phyloP scores from a whole-genome alignment of 2,329 filamentous ascomycete species.

The Blastomyces percursus region DNA sequence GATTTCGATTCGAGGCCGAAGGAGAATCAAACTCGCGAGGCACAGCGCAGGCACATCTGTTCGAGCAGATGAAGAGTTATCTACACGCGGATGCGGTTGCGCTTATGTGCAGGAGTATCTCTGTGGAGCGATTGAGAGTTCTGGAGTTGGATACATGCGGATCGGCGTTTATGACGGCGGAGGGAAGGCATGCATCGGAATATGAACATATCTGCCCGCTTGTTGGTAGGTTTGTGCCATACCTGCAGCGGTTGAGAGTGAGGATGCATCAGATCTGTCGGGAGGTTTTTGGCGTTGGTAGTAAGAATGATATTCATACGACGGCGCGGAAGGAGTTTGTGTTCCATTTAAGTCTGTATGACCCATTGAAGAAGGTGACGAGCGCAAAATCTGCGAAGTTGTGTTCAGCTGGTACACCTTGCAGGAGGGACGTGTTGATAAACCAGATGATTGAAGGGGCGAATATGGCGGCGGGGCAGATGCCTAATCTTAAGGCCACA shows the following conservation, averaged over 20 bases:
- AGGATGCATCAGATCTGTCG: slow-evolving; percentile 8
- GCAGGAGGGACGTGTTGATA: slow-evolving; percentile 3
- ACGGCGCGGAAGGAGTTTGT: slow-evolving; percentile 1
- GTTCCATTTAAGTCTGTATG: slow-evolving; percentile 4
- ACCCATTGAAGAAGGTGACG: not conserved
- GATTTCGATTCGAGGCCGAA: slow-evolving; percentile 3
- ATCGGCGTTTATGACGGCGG: not conserved
- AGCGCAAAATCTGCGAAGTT: not conserved
- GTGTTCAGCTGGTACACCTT: not conserved
- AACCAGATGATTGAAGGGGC: slow-evolving; percentile 5
- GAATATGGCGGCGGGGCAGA: not conserved
- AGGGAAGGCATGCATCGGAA: not conserved
- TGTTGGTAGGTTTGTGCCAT: not conserved
- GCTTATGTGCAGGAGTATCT: slow-evolving; percentile 4
- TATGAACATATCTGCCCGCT: slow-evolving; percentile 4
- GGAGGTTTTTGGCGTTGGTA: slow-evolving; percentile 6
- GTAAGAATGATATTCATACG: not conserved
- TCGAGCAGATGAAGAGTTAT: not conserved
- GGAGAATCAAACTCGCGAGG: not conserved
- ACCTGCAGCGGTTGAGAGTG: not conserved
- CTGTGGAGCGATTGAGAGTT: not conserved
- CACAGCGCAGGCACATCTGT: not conserved
- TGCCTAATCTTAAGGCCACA: slow-evolving; percentile 2
- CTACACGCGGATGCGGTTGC: not conserved
- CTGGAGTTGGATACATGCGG: slow-evolving; percentile 7